Base-by-base conservation (phyloP, 345 rosid genomes). In the Dovyalis caffra region DNA sequence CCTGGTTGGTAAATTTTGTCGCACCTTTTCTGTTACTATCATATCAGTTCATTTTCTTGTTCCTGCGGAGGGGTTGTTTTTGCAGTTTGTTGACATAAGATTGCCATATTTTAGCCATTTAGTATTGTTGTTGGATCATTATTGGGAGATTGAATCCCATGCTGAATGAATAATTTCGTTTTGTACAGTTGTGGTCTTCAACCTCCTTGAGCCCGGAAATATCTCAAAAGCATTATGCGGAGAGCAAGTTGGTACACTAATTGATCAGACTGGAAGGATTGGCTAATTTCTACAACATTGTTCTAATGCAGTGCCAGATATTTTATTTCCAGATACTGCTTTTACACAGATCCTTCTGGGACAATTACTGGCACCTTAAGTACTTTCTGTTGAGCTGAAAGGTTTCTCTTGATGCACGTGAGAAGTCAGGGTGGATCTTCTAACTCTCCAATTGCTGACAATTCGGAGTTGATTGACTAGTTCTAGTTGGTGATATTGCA, bases 171-270 rank as follows among this genome's bases (percentile, higher is more conserved):
- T 71, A 60, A 38, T 38, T 74, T 31, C 29, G 68, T 45, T 16
- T 45, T 45, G 51, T 45, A 16, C 89, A 94, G 98, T 94, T 45
- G 97, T 89, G 81, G 83, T 94, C 53, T 92, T 94, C 63, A 92
- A 94, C 83, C 86, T 94, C 80, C 88, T 88, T 31, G 90, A 92
- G 77, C 92, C 89, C 66, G 98, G 95, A 66, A 91, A 94, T 79
- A 89, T 94, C 77, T 85, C 90, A 45, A 90, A 87, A 79, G 94
- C 98, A 7, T 77, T 94, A 68, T 89, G 95, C 32, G 98, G 98
- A 61, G 92, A 91, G 65, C 94, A 86, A 83, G 96, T 92, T 15
- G 98, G 98, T 63, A 94, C 96, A 11, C 69, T 90, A 79, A 92
- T 94, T 70, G 97, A 92, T 67, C 78, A 70, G 65, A 61, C 68